A percentile compares a stretch with the other conserved stretches of the same genome.
Conservation (phyloP, 2,329 filamentous ascomycete genomes). For the Calonectria hongkongensis region DNA sequence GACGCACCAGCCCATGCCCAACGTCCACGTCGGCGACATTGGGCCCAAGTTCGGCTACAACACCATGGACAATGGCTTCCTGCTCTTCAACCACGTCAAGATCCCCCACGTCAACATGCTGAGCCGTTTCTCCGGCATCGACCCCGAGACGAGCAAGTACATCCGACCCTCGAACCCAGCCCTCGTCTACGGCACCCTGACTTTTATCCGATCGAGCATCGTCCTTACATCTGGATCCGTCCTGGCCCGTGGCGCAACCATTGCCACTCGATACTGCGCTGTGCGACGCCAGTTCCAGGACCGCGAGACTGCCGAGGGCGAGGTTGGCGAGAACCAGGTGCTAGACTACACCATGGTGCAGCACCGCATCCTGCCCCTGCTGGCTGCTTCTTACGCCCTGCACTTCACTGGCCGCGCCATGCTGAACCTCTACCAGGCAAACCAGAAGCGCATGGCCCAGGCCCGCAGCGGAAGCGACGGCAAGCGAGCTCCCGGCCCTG, state of each 20-base stretch:
- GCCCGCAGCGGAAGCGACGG: constrained; percentile 59
- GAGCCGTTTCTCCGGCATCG: constrained; percentile 81
- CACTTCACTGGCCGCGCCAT: constrained; percentile 87
- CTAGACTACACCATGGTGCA: constrained; percentile 90
- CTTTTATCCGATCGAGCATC: constrained; percentile 83
- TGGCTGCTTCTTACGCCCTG: constrained; percentile 85
- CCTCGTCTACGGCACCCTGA: constrained; percentile 84
- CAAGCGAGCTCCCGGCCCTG: constrained; percentile 77
- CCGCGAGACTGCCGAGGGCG: constrained; percentile 76
- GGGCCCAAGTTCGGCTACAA: constrained; percentile 88
- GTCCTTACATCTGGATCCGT: constrained; percentile 83
- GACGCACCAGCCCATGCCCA: constrained; percentile 81
- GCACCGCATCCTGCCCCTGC: constrained; percentile 81
- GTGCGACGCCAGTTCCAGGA: constrained; percentile 88
- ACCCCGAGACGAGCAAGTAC: constrained; percentile 81
- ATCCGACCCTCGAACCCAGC: constrained; percentile 79
- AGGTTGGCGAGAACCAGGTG: constrained; percentile 81
- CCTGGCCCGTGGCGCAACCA: constrained; percentile 85
- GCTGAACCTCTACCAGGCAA: constrained; percentile 83
- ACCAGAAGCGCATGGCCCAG: constrained; percentile 78
- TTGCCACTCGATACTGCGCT: constrained; percentile 83
- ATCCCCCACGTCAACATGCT: constrained; percentile 85
- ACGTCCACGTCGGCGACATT: constrained; percentile 86
- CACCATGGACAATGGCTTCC: constrained; percentile 88
- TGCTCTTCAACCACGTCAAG: constrained; percentile 84